phyloP scores from a whole-genome alignment of 306 rosid genomes.

The Lathyrus sativus region DNA sequence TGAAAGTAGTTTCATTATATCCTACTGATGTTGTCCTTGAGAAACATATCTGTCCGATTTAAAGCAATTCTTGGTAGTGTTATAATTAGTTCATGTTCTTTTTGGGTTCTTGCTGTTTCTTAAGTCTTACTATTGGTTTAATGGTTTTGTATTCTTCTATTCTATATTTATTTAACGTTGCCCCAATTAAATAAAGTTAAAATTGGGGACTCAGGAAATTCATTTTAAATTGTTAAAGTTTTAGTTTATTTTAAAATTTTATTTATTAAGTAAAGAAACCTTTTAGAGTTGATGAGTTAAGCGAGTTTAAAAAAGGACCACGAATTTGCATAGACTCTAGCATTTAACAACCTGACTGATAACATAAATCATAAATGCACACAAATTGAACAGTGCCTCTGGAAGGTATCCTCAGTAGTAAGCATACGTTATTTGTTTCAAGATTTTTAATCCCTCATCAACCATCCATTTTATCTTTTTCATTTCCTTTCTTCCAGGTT shows the following conservation, averaged over 20 bases:
- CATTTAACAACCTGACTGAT: neutral
- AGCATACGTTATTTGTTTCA: too few relatives aligned
- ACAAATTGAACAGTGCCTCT: neutral
- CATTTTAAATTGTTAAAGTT: neutral
- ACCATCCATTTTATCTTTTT: neutral
- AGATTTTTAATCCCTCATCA: too few relatives aligned
- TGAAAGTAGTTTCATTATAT: slow-evolving; percentile 2
- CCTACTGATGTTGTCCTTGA: slow-evolving; percentile 14
- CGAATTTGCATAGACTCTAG: neutral
- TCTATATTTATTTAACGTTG: slow-evolving; percentile 6
- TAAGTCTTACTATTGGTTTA: neutral
- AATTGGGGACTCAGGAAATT: neutral
- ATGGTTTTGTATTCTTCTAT: neutral
- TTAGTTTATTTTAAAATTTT: neutral
- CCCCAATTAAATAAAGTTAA: neutral
- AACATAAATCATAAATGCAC: neutral
- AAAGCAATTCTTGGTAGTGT: slow-evolving; percentile 13
- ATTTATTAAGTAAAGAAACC: neutral
- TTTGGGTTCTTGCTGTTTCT: neutral
- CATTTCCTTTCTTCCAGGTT: slow-evolving; percentile 4
- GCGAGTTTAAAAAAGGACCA: neutral
- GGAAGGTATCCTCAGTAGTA: too few relatives aligned
- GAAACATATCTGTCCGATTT: slow-evolving; percentile 8
- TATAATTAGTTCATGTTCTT: neutral
- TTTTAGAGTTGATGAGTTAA: neutral